Conservation (phyloP, 164 flowering plant species). For the Berberis vulgaris region DNA sequence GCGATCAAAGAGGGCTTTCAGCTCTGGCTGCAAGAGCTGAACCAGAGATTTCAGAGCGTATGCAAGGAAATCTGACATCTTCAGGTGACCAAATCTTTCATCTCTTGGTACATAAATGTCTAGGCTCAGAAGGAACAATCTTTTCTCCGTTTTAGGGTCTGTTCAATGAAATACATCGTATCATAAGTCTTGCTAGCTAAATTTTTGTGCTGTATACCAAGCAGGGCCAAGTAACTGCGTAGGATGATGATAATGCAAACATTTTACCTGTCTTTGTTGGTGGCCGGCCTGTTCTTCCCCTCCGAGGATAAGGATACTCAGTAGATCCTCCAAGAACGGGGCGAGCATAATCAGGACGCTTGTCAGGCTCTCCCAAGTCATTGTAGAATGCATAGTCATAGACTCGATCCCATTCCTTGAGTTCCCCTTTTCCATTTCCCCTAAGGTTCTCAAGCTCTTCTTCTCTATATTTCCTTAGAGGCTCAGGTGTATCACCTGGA, state of each 20-base stretch:
- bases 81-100: slow-evolving; percentile 63
- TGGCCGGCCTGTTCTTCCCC: slow-evolving; percentile 70
- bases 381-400: slow-evolving; percentile 86
- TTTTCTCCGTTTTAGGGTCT: slow-evolving; percentile 61
- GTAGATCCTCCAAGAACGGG: slow-evolving; percentile 68
- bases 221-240: too few relatives aligned
- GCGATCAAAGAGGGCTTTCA: slow-evolving; percentile 41
- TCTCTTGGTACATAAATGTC: slow-evolving; percentile 87
- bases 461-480: slow-evolving; percentile 47
- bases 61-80: slow-evolving; percentile 80
- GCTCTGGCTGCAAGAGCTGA: slow-evolving; percentile 56
- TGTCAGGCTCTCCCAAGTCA: slow-evolving; percentile 65
- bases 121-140: slow-evolving; percentile 56
- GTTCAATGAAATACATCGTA: slow-evolving; percentile 4
- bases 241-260: too few relatives aligned
- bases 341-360: slow-evolving; percentile 38
- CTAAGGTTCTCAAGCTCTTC: slow-evolving; percentile 56
- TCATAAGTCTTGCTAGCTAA: background rate
- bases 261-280: slow-evolving; percentile 45
- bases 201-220: too few relatives aligned
- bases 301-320: slow-evolving; percentile 68
- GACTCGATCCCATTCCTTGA: slow-evolving; percentile 80
- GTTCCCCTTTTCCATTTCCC: slow-evolving; percentile 53
- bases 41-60: slow-evolving; percentile 55
- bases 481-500: slow-evolving; percentile 56